phyloP scores from a whole-genome alignment of 2,329 filamentous ascomycete species.

The Thermoascus crustaceus region DNA sequence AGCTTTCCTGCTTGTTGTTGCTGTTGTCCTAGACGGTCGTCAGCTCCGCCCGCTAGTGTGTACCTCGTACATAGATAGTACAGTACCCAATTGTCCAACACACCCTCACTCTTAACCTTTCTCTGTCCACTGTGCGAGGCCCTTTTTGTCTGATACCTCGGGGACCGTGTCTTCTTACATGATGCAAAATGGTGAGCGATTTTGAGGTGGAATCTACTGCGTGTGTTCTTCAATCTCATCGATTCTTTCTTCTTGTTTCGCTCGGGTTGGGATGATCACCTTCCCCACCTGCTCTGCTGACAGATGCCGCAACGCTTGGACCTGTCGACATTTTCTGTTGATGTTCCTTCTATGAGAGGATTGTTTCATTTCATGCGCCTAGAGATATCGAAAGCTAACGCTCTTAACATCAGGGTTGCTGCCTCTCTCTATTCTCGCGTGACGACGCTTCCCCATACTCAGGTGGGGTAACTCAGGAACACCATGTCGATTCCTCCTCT shows the following conservation, averaged over 20 bases:
- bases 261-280: conserved; percentile 2
- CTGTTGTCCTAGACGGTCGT: too few relatives aligned
- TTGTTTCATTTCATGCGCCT: background rate
- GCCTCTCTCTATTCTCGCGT: conserved; percentile 29
- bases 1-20: too few relatives aligned
- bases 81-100: background rate
- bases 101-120: conserved; percentile 5
- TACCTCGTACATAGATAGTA: background rate
- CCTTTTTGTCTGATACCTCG: conserved; percentile 11
- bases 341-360: too few relatives aligned
- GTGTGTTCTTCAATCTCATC: background rate
- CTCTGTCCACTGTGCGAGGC: conserved; percentile 1
- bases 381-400: background rate
- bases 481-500: conserved; percentile 14
- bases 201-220: background rate
- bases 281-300: too few relatives aligned
- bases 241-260: background rate
- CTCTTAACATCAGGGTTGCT: conserved; percentile 28
- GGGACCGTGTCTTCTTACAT: conserved; percentile 17
- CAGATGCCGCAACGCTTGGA: too few relatives aligned
- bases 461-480: conserved; percentile 17
- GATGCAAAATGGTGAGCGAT: conserved; percentile 29
- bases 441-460: conserved; percentile 19
- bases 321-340: too few relatives aligned
- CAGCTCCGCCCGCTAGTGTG: too few relatives aligned